Evolutionary conservation across 352 stramenopile species (phyloP), one percentile per base, ranked within the genome.

Genomic region (Pythium folliculosum): DNA sequence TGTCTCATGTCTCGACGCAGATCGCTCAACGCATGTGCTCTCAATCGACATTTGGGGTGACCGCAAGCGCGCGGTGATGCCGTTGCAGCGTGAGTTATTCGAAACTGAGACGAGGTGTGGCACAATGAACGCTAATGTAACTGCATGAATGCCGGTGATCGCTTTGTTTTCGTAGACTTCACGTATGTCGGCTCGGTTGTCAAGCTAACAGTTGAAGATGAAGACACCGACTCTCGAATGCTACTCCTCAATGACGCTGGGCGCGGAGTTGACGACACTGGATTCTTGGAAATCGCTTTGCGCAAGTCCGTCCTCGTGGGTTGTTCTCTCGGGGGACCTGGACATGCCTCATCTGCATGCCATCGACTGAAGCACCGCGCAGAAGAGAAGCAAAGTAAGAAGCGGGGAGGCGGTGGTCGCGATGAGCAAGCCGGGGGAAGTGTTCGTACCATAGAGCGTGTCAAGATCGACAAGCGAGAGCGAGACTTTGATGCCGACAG

Each of bases 401-500:
- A 56, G 5, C 40, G 21, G 16, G 25, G 30, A 25, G 16, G 17
- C 0, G 50, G n/a, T 21, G 10, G 21, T 47, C 77, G 19, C n/a
- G 45, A 49, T 0, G 53, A 45, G 45, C 76, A 52, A 3, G 43
- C 40, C 2, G 53, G 50, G n/a, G 53, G 16, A 19, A 22, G 22
- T 2, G 45, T 85, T 38, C 66, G 67, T 25, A 88, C 75, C 48
- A 90, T 92, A 57, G 80, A 92, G 60, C 84, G 80, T n/a, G 84
- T 84, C 59, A 81, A 79, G 44, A 45, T 75, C 35, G 63, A 60
- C 22, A 23, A 65, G 5, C 25, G 67, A 30, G 63, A 73, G 9
- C 12, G 54, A 38, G 60, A 63, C 6, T 35, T 22, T 16, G 63
- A 53, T 0, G 19, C 13, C 16, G 53, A 64, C 3, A 32, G 7